A percentile compares a stretch with the other conserved stretches of the same genome.
Conservation (phyloP, 108 stramenopile species). For the Chaetoceros muelleri region DNA sequence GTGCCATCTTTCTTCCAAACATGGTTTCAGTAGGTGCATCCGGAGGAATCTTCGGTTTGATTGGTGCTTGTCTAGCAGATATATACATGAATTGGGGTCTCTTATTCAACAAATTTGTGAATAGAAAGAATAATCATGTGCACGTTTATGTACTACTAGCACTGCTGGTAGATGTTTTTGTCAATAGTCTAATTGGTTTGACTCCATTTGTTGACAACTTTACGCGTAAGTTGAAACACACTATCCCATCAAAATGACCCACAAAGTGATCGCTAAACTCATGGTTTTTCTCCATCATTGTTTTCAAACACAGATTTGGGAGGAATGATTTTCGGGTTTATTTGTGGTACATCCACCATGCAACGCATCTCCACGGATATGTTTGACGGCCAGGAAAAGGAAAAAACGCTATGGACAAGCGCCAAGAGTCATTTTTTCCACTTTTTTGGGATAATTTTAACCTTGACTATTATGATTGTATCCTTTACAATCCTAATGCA, state of each 20-base stretch:
- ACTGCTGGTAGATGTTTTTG: constrained; percentile 63
- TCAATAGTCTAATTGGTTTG: constrained; percentile 74
- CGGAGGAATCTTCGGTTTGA: constrained; percentile 89
- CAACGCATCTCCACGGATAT: constrained; percentile 57
- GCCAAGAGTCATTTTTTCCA: constrained; percentile 28
- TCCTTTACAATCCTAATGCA: constrained; percentile 52
- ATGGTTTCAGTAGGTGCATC: constrained; percentile 87
- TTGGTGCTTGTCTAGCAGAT: constrained; percentile 82
- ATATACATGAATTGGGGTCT: constrained; percentile 86
- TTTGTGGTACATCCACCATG: constrained; percentile 67
- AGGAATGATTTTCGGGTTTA: constrained; percentile 73
- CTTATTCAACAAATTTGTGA: constrained; percentile 46
- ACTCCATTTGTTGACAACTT: constrained; percentile 90
- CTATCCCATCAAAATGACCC: too few species aligned
- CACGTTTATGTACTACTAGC: constrained; percentile 37
- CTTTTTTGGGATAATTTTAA: constrained; percentile 63
- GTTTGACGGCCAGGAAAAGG: constrained; percentile 38
- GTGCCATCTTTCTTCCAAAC: constrained; percentile 82
- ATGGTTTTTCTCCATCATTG: neutral
- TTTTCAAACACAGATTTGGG: constrained; percentile 34
- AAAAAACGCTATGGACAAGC: constrained; percentile 11
- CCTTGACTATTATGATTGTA: constrained; percentile 49
- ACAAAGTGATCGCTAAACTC: constrained; percentile 7
- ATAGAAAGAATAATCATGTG: constrained; percentile 32
- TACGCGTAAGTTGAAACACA: constrained; percentile 13